Conservation (phyloP, 106 monocot species). For the Acorus calamus region DNA sequence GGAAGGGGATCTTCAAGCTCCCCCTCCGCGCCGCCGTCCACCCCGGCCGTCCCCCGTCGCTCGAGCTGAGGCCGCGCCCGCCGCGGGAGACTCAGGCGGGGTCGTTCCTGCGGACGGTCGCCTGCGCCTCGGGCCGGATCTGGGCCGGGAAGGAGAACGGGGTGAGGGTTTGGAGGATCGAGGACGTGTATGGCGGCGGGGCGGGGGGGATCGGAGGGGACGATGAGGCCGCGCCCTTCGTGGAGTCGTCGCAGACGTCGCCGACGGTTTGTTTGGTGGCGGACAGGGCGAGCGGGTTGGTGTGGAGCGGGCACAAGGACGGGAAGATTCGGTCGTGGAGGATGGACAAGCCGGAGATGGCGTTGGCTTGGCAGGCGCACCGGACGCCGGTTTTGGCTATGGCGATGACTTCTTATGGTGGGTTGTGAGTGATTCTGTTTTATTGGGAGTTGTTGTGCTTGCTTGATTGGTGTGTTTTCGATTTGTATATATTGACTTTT, state of each 20-base stretch:
- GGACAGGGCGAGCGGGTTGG: constrained; percentile 43
- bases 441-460: no score
- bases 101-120: constrained; percentile 58
- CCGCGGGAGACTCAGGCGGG: constrained; percentile 83
- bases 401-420: constrained; percentile 75
- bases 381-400: constrained; percentile 59
- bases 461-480: no score
- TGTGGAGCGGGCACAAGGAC: constrained; percentile 95
- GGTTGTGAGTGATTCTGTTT: not conserved
- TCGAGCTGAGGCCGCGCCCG: constrained; percentile 80
- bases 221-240: constrained; percentile 66
- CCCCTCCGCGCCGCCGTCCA: constrained; percentile 64
- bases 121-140: constrained; percentile 26
- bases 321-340: constrained; percentile 83
- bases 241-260: constrained; percentile 31
- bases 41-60: constrained; percentile 55
- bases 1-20: constrained; percentile 57
- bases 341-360: constrained; percentile 20
- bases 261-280: constrained; percentile 60
- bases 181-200: constrained; percentile 28
- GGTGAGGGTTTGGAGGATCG: constrained; percentile 53
- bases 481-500: no score
- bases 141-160: constrained; percentile 82
- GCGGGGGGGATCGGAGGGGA: constrained; percentile 40
- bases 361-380: constrained; percentile 70